Conservation (phyloP, 495 filamentous ascomycete genomes). For the Trichoderma orchidacearum region DNA sequence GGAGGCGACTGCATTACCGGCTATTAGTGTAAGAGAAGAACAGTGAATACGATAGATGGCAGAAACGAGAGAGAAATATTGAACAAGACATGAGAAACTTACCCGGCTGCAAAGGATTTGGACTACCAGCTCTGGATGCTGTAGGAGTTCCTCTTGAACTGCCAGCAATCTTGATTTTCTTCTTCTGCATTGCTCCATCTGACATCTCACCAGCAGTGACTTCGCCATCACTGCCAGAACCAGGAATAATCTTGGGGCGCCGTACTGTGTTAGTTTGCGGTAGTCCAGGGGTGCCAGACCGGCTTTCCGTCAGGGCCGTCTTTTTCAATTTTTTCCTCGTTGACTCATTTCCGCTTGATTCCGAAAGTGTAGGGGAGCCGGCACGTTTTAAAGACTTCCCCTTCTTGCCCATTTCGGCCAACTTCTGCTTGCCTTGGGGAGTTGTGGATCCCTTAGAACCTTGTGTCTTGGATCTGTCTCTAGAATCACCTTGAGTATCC, state of each 20-base stretch:
- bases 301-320: conserved; percentile 31
- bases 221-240: conserved; percentile 71
- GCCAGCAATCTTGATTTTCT: conserved; percentile 47
- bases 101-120: conserved; percentile 30
- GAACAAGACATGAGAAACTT: conserved; percentile 12
- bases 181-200: conserved; percentile 50
- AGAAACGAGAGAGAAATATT: neutral
- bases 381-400: conserved; percentile 61
- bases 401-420: conserved; percentile 44
- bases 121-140: conserved; percentile 39
- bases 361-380: conserved; percentile 74
- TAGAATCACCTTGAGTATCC: conserved; percentile 40
- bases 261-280: conserved; percentile 33
- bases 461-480: conserved; percentile 38
- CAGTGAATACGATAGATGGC: neutral
- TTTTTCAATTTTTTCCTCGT: conserved; percentile 81
- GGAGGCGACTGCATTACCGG: conserved; percentile 3
- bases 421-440: conserved; percentile 49
- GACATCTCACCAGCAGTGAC: conserved; percentile 63
- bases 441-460: conserved; percentile 60
- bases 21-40: neutral
- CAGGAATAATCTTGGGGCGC: conserved; percentile 38
- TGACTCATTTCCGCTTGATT: conserved; percentile 82
- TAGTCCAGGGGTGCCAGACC: conserved; percentile 31
- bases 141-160: conserved; percentile 30